Evolutionary conservation across 1,139 yeast species (phyloP), one percentile per base, ranked within the genome.

Genomic region (Suhomyces maxii): DNA sequence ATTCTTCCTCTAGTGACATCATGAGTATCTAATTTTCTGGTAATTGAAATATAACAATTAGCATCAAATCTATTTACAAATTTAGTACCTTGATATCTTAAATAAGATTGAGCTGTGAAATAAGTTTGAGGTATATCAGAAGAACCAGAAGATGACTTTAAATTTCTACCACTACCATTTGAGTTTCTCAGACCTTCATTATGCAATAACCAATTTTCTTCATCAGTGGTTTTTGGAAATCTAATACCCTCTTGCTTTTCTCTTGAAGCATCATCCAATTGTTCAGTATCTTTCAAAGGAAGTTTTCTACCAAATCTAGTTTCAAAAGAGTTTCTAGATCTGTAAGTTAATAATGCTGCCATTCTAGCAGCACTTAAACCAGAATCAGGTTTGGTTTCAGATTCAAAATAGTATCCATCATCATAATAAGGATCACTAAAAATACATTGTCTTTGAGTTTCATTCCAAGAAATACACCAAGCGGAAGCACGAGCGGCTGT

Each of bases 381-480:
- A 7, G 85, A 79, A 33, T 74, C 75, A 2, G 99, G 99, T 8
- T 91, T 95, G 23, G 45, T 51, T 46, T 84, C 86, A 37, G 79
- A 72, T 12, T 82, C 71, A 60, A 88, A 91, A 53, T 75, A 75
- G 65, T 88, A 89, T 2, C 99, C 99, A 60, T 90, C 97, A 48
- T 80, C 79, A 62, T 90, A 93, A 61, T 86, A 86, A 6, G 99
- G 98, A 64, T 93, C 99, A 26, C 96, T 84, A 67, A 91, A 93
- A 31, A 93, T 89, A 54, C 96, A 84, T 64, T 93, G 99, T 58
- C 99, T 80, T 67, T 93, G 99, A 7, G 99, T 95, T 63, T 93
- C 99, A 48, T 96, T 93, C 99, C 99, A 93, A 4, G 97, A 88
- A 46, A 93, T 93, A 57, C 98, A 93, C 99, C 99, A 93, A 0